A percentile compares a stretch with the other conserved stretches of the same genome.
Conservation (phyloP, 257 asterid species). For the Gentiana macrophylla region DNA sequence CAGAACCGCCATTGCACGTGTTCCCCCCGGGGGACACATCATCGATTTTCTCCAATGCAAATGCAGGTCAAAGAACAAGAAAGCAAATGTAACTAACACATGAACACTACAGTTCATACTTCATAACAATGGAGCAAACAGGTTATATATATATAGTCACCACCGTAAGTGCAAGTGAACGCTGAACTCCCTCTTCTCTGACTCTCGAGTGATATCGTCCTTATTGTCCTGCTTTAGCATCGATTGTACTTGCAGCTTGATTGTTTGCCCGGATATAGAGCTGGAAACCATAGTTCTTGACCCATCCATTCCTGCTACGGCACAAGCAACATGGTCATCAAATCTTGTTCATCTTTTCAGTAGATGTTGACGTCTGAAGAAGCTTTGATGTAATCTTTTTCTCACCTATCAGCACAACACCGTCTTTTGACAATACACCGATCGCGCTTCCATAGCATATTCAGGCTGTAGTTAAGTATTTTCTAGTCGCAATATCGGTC, state of each 20-base stretch:
- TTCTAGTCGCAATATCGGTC: no score
- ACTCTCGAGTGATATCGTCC: constrained; percentile 44
- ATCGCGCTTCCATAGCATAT: constrained; percentile 52
- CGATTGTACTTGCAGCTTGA: constrained; percentile 71
- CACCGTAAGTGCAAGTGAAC: constrained; percentile 59
- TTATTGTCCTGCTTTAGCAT: constrained; percentile 90
- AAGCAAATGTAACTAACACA: background rate
- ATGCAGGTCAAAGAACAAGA: constrained; percentile 62
- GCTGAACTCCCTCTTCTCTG: constrained; percentile 64
- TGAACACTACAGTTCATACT: no score
- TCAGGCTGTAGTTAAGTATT: no score
- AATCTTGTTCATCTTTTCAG: constrained; percentile 92
- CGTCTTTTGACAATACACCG: constrained; percentile 70
- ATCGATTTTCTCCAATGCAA: constrained; percentile 78
- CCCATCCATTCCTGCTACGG: constrained; percentile 98
- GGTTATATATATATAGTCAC: constrained; percentile 59
- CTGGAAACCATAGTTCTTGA: constrained; percentile 83
- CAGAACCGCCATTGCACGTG: constrained; percentile 53
- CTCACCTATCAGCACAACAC: constrained; percentile 78
- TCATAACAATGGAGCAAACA: no score
- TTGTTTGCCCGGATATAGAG: constrained; percentile 86
- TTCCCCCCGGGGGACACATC: constrained; percentile 59
- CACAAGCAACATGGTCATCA: constrained; percentile 88
- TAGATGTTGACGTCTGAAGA: constrained; percentile 69
- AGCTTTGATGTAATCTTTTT: constrained; percentile 93